Evolutionary conservation across 1,139 yeast genomes (phyloP).

Genomic region (Yamadazyma diddensiae): DNA sequence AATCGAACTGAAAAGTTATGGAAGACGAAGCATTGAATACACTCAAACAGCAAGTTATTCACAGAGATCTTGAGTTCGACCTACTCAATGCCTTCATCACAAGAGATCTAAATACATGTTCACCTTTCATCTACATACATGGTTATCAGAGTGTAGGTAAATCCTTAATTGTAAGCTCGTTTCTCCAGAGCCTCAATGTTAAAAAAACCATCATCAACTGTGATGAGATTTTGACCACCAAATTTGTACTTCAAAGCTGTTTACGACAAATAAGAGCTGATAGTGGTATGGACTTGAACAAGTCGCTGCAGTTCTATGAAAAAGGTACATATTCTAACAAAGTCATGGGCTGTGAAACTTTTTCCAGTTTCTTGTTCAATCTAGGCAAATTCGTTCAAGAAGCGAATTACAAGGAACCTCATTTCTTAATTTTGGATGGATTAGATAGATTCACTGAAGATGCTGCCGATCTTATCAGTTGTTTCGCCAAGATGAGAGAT

Average conservation of each 20-base stretch:
- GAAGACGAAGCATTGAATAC: background rate
- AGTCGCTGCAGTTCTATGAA: constrained; percentile 14
- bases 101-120: constrained; percentile 19
- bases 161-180: constrained; percentile 28
- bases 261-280: constrained; percentile 27
- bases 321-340: constrained; percentile 16
- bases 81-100: constrained; percentile 28
- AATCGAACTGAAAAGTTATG: no score
- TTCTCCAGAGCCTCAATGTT: constrained; percentile 21
- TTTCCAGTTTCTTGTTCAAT: constrained; percentile 43
- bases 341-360: constrained; percentile 38
- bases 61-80: constrained; percentile 27
- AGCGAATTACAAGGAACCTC: constrained; percentile 33
- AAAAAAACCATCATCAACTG: constrained; percentile 30
- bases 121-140: constrained; percentile 32
- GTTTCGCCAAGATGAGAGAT: constrained; percentile 49
- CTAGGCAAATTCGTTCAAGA: constrained; percentile 36
- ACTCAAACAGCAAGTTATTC: constrained; percentile 5
- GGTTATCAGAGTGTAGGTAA: constrained; percentile 45
- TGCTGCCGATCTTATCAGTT: constrained; percentile 41
- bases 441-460: constrained; percentile 55
- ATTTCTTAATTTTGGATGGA: constrained; percentile 57
- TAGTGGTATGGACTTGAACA: constrained; percentile 21
- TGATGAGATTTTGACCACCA: constrained; percentile 40
- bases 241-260: constrained; percentile 38